A percentile compares a stretch with the other conserved stretches of the same genome.
These are phyloP conservation scores for Fraxinus pennsylvanica DNA, from an alignment of 257 asterid species.

Conservation along the genomic window DNA sequence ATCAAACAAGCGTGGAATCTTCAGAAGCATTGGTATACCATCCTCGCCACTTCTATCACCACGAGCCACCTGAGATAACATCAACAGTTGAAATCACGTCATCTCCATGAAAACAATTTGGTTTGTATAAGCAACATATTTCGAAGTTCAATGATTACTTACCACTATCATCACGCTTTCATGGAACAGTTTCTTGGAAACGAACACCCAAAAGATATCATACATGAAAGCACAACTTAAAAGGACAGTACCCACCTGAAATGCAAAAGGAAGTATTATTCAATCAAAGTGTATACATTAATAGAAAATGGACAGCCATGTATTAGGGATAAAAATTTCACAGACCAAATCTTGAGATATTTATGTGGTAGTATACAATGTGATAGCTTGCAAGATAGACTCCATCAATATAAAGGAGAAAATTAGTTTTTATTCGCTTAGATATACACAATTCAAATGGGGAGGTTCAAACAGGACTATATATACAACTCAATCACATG, in stretches of 20 bases:
- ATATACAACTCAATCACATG: not conserved
- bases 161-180: constrained; percentile 98
- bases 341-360: not conserved
- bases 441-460: too few relatives aligned
- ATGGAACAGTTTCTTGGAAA: constrained; percentile 73
- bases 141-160: constrained; percentile 33
- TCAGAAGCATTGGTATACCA: constrained; percentile 87
- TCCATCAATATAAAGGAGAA: not conserved
- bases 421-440: not conserved
- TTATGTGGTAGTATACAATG: not conserved
- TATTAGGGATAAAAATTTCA: not conserved
- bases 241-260: constrained; percentile 85
- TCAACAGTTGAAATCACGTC: constrained; percentile 5
- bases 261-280: constrained; percentile 8
- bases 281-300: not conserved
- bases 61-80: constrained; percentile 71
- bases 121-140: not conserved
- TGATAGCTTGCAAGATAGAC: not conserved
- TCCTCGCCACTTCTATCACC: constrained; percentile 90
- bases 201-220: constrained; percentile 93
- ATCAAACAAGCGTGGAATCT: constrained; percentile 84
- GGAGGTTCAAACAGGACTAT: not conserved
- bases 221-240: constrained; percentile 85
- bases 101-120: constrained; percentile 20
- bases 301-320: not conserved